Conservation (phyloP, 1,284 basidiomycete species). For the Sporisorium exsertum region DNA sequence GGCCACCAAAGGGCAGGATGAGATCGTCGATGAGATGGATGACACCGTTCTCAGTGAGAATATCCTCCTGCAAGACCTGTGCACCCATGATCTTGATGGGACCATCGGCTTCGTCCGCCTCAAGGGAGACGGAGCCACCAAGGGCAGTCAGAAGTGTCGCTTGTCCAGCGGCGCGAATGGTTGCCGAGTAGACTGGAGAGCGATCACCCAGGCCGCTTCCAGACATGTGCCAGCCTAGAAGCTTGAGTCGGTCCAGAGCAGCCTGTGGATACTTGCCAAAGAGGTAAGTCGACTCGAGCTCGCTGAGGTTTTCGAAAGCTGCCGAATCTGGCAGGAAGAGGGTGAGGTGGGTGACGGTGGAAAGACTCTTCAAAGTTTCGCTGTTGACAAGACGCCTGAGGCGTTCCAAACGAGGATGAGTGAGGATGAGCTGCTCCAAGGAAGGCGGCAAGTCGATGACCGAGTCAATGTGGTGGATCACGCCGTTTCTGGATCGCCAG, state of each 20-base stretch:
- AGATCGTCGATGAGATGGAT: conserved; percentile 87
- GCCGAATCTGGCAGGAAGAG: conserved; percentile 87
- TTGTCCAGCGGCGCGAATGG: conserved; percentile 19
- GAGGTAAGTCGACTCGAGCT: conserved; percentile 59
- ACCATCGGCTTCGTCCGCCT: conserved; percentile 18
- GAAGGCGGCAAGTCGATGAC: conserved; percentile 82
- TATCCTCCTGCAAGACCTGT: conserved; percentile 58
- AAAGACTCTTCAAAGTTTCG: conserved; percentile 48
- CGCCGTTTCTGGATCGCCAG: conserved; percentile 75
- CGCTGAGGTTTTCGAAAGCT: conserved; percentile 75
- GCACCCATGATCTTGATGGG: conserved; percentile 41
- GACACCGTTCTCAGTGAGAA: conserved; percentile 73
- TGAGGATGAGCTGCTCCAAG: conserved; percentile 70
- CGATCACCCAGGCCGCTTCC: conserved; percentile 59
- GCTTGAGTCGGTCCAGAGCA: conserved; percentile 57
- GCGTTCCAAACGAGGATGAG: conserved; percentile 58
- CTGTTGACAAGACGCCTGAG: conserved; percentile 68
- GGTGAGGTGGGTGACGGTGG: conserved; percentile 77
- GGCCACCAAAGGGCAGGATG: conserved; percentile 80
- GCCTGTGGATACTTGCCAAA: conserved; percentile 52
- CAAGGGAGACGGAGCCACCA: conserved; percentile 55
- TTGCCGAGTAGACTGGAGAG: conserved; percentile 53
- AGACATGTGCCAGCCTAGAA: conserved; percentile 65
- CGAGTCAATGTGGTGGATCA: conserved; percentile 80
- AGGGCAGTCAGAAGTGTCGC: conserved; percentile 56